These are phyloP conservation scores for Silene coronaria DNA, from an alignment of 179 eudicot genomes.

Conservation along the genomic window DNA sequence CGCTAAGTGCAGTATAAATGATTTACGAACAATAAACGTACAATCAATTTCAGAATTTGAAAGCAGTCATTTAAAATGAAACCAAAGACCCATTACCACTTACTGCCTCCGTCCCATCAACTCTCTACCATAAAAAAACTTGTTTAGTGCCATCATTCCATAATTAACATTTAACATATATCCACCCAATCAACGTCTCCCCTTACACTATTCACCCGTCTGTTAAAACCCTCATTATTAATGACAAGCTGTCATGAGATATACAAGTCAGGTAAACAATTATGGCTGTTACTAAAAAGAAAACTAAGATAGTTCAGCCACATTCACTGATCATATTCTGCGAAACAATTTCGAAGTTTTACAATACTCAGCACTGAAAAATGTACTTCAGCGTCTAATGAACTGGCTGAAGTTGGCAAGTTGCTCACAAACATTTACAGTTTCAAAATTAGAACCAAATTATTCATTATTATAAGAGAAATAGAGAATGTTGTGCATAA, in stretches of 20 bases:
- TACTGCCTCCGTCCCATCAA: neutral
- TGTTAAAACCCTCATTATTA: neutral
- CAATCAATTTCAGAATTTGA: constrained; percentile 1
- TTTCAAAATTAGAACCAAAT: constrained; percentile 6
- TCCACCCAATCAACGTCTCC: neutral
- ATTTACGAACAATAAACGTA: neutral
- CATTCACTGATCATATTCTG: neutral
- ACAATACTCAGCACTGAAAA: neutral
- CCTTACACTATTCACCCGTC: neutral
- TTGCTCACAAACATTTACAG: neutral
- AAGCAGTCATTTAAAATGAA: neutral
- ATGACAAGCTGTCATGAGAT: neutral
- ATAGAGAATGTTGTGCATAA: constrained; percentile 12
- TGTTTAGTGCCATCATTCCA: neutral
- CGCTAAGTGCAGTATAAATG: neutral
- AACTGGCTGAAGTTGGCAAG: neutral
- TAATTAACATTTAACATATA: neutral
- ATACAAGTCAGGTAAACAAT: neutral
- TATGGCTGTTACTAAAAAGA: neutral
- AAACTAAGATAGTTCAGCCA: neutral
- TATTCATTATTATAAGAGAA: neutral
- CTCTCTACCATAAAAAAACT: neutral
- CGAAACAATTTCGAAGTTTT: neutral
- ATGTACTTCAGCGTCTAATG: neutral
- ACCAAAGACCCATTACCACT: neutral